Evolutionary conservation across 1,284 basidiomycete genomes (phyloP), one percentile per base, ranked within the genome.

Genomic region (Cronartium quercuum): DNA sequence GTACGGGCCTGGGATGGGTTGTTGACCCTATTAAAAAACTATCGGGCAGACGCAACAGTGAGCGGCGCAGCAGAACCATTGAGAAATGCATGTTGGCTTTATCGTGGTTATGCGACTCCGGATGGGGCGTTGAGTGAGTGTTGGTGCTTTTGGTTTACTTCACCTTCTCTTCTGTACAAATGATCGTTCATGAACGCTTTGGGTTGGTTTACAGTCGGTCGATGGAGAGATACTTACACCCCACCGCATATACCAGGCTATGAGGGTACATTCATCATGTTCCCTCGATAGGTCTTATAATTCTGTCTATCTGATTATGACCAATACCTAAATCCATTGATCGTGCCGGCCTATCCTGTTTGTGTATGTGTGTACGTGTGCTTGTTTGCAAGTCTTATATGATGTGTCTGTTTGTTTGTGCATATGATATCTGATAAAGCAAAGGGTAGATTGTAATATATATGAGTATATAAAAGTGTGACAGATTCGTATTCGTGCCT

Each of bases 151-250:
- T 71, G 29, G 18, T 29, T 60, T 13, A 40, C 34, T n/a, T 18
- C n/a, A n/a, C n/a, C n/a, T n/a, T n/a, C n/a, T 40, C 15, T 58
- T 21, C 21, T 66, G 40, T 12, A 40, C 3, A 34, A 9, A n/a
- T 9, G 18, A 12, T 60, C 37, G 24, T 62, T 62, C 2, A 9
- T 38, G 37, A 35, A n/a, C 34, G 9, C n/a, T 62, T 62, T 15
- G 10, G 6, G 24, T 13, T 62, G 57, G 18, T 62, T 38, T n/a
- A 47, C 80, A 18, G 79, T 81, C 2, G 80, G 80, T 0, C 65
- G 80, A 42, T 81, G 80, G 80, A 75, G 80, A 18, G 80, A 81
- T 44, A 80, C 80, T 4, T 80, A 79, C 60, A 81, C 80, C 3
- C 79, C 80, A 0, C 77, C 77, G 10, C 73, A 78, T 57, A 78